Conservation (phyloP, 2,329 filamentous ascomycete genomes). For the Karstenula rhodostoma region DNA sequence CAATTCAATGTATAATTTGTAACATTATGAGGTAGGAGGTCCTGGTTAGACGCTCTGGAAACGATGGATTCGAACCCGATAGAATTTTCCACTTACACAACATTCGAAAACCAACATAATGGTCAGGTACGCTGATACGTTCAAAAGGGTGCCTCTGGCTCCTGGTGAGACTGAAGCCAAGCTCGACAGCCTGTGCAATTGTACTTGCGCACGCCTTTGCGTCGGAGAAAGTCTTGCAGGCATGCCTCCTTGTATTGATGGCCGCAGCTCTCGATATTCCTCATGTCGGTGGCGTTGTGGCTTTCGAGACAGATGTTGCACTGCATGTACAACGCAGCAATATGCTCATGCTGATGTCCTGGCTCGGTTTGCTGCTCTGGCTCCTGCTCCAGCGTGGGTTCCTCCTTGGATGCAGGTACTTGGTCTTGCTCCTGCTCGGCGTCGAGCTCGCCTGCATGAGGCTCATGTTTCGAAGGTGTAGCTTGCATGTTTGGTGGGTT, state of each 20-base stretch:
- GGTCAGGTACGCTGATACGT: not conserved
- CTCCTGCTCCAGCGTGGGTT: too few species aligned
- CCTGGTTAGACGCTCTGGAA: not conserved
- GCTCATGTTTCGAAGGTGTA: not conserved
- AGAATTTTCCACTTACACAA: not conserved
- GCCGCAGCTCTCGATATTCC: conserved; percentile 7
- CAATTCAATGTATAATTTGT: not conserved
- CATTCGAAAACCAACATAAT: too few species aligned
- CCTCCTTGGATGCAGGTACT: not conserved
- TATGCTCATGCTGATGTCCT: not conserved
- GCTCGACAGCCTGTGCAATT: not conserved
- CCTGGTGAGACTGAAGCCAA: not conserved
- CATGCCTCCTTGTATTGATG: conserved; percentile 15
- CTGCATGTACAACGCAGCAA: conserved; percentile 18
- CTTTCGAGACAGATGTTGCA: conserved; percentile 26
- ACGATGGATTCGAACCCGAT: not conserved
- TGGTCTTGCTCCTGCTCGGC: not conserved
- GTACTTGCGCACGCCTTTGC: not conserved
- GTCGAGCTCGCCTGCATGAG: not conserved
- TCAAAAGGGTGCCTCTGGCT: not conserved
- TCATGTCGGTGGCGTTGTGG: conserved; percentile 18
- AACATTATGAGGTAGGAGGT: not conserved
- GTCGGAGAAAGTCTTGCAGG: not conserved
- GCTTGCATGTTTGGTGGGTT: not conserved
- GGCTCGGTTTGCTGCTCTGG: not conserved